Base-by-base conservation (phyloP, 495 filamentous ascomycete species). In the Talaromyces adpressus region DNA sequence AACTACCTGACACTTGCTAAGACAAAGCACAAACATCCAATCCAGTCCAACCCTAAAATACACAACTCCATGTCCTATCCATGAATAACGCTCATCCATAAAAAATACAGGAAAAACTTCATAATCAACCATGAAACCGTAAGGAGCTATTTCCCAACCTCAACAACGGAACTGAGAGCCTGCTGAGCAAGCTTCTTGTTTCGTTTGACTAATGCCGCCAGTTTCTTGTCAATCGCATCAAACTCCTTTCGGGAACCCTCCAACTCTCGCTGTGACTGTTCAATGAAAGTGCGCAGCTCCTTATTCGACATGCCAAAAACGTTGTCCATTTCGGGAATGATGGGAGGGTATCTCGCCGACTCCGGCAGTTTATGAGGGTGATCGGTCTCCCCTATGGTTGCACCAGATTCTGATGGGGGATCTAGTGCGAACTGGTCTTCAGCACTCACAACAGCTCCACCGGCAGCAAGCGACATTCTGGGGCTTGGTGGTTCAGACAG, bases 151-250 rank as follows among this genome's bases (percentile, higher is more conserved):
- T 60, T 63, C 51, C 67, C 57, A 65, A 61, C n/a, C 60, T 58
- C 59, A 67, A 66, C 22, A 64, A 27, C 59, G 57, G 62, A 30
- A 8, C 54, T 36, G 5, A 81, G 52, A 9, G 78, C 78, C 64
- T 78, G 76, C 34, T 77, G 76, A 51, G 74, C 76, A 16, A 79
- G 66, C 65, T 79, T 81, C 68, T 75, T 78, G 67, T 83, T 84
- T 36, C 77, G 76, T 49, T 81, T 81, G 47, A 84, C 73, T 36
- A 83, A 60, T 6, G 72, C 79, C 51, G 70, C 69, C 30, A 83
- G 70, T 61, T 79, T 79, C 68, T 81, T 81, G 60, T 81, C 78
- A 30, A 79, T 70, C 1, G 68, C 30, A 52, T 81, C 78, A 30
- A 77, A 63, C 5, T 81, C 78, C 67, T 79, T 81, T 6, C 78